A percentile compares a stretch with the other conserved stretches of the same genome.
phyloP scores from a whole-genome alignment of 2,329 filamentous ascomycete genomes.

The Colletotrichum musicola region DNA sequence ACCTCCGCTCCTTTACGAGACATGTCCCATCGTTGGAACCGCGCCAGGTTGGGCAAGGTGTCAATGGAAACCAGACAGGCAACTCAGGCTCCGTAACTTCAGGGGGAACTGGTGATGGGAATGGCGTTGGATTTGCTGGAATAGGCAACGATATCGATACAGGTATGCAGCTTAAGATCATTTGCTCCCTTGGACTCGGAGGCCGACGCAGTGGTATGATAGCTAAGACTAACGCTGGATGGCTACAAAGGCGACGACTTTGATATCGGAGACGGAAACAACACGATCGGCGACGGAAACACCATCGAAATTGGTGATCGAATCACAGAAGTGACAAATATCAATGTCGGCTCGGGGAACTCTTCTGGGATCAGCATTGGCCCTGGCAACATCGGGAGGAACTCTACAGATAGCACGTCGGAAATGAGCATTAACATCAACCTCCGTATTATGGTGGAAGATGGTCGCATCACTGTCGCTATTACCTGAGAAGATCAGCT shows the following conservation, averaged over 20 bases:
- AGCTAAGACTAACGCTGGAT: neutral
- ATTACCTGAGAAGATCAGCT: neutral
- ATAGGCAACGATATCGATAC: conserved; percentile 1
- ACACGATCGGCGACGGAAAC: conserved; percentile 2
- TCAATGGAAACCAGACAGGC: neutral
- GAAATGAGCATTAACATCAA: neutral
- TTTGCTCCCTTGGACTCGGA: neutral
- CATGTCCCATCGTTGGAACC: neutral
- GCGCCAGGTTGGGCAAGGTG: neutral
- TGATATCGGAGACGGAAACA: conserved; percentile 13
- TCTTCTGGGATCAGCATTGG: neutral
- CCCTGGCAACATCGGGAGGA: neutral
- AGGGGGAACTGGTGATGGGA: neutral
- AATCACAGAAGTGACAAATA: neutral
- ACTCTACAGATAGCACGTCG: neutral
- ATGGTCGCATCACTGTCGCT: neutral
- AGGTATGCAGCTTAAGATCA: neutral
- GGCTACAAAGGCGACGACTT: neutral
- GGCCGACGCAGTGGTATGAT: neutral
- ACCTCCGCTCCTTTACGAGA: too few relatives aligned
- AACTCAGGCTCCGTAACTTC: conserved; percentile 1
- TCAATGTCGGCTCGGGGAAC: neutral
- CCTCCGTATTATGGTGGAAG: neutral
- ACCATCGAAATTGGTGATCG: neutral
- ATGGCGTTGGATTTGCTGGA: conserved; percentile 8